These are phyloP conservation scores for Echeveria elegans DNA, from an alignment of 164 flowering plant species.

Conservation along the genomic window DNA sequence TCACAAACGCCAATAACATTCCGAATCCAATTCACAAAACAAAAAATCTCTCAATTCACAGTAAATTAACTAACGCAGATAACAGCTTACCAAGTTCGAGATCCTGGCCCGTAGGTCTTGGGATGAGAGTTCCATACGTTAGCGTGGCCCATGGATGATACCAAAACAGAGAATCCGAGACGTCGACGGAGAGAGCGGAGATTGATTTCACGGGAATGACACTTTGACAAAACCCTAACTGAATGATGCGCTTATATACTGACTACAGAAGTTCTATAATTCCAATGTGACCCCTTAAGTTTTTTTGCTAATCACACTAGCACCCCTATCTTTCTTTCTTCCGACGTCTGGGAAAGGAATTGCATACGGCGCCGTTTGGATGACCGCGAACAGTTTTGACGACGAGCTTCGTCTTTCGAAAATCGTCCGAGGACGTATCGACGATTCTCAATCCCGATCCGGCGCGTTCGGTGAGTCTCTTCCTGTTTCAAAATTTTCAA, in stretches of 20 bases:
- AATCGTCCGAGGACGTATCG: not conserved
- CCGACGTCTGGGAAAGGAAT: not conserved
- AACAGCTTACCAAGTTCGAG: conserved; percentile 42
- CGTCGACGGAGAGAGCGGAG: not conserved
- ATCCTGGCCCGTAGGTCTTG: conserved; percentile 49
- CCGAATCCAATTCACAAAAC: not conserved
- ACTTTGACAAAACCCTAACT: not conserved
- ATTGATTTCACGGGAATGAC: not conserved
- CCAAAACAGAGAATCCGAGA: not conserved
- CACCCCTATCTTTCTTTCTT: not conserved
- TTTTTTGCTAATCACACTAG: not conserved
- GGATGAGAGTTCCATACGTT: conserved; percentile 58
- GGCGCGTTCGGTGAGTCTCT: not conserved
- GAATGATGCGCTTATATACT: not conserved
- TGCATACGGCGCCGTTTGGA: not conserved
- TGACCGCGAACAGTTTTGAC: not conserved
- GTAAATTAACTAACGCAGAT: not conserved
- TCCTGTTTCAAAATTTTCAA: not conserved
- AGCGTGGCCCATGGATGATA: conserved; percentile 33
- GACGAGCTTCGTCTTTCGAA: not conserved
- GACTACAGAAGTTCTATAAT: not conserved
- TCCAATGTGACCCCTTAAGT: not conserved
- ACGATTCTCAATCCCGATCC: not conserved
- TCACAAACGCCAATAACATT: not conserved
- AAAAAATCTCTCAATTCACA: not conserved